Evolutionary conservation across 2,329 filamentous ascomycete species (phyloP).

Genomic region (Ophiostoma piceae): DNA sequence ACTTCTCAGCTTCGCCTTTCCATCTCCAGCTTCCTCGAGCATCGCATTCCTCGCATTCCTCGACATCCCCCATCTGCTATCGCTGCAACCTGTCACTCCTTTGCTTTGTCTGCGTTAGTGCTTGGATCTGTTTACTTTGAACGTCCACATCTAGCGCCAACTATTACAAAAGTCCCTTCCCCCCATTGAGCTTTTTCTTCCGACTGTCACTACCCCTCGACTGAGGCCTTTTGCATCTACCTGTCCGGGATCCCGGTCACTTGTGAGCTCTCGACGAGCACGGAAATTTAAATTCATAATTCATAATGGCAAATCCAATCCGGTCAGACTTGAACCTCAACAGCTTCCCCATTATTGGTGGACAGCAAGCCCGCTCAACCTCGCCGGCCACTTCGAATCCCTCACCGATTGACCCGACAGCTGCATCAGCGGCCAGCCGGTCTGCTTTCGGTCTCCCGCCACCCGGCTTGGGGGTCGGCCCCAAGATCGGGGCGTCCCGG

Average conservation of each 20-base stretch:
- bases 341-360: slow-evolving; percentile 61
- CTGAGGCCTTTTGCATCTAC: slow-evolving; percentile 4
- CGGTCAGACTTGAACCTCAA: slow-evolving; percentile 83
- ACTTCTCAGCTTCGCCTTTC: background rate
- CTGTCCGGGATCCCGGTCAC: background rate
- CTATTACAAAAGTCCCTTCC: background rate
- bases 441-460: slow-evolving; percentile 71
- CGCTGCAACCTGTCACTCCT: background rate
- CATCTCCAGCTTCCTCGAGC: background rate
- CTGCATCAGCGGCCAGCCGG: slow-evolving; percentile 55
- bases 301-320: slow-evolving; percentile 82
- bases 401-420: slow-evolving; percentile 67
- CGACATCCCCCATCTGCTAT: background rate
- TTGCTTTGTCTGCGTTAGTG: background rate
- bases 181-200: background rate
- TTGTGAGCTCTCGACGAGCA: slow-evolving; percentile 12
- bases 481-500: slow-evolving; percentile 59
- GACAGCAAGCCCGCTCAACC: slow-evolving; percentile 60
- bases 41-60: background rate
- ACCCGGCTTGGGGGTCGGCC: slow-evolving; percentile 53
- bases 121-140: background rate
- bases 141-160: background rate
- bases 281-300: slow-evolving; percentile 55
- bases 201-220: background rate
- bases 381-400: slow-evolving; percentile 70